Conservation (phyloP, 192 early-diverging fungal species). For the Podila horticola region DNA sequence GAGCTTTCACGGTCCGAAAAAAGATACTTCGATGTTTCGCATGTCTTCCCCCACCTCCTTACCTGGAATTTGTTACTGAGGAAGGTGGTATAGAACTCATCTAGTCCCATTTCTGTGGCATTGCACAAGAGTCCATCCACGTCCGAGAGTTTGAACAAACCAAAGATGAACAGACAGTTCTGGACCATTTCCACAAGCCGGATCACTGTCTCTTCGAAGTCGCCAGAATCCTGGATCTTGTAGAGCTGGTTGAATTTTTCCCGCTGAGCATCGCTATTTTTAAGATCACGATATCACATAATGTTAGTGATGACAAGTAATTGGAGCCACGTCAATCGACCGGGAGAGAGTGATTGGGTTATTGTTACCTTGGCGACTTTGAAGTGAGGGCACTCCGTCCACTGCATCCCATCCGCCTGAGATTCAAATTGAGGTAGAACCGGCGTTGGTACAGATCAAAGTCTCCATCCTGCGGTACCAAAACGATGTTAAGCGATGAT, state of each 20-base stretch:
- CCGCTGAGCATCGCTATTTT: constrained; percentile 55
- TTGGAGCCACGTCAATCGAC: neutral
- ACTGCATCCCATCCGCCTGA: constrained; percentile 59
- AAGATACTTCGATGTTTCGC: neutral
- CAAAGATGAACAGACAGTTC: constrained; percentile 54
- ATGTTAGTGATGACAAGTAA: no score
- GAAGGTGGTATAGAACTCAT: constrained; percentile 53
- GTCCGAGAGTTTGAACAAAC: constrained; percentile 46
- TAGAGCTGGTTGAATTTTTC: constrained; percentile 64
- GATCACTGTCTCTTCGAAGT: constrained; percentile 61
- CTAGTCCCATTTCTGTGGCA: constrained; percentile 55
- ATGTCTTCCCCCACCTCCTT: neutral
- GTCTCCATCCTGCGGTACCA: constrained; percentile 57
- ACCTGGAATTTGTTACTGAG: constrained; percentile 48
- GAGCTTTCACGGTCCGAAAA: neutral
- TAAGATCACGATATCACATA: no score
- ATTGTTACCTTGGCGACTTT: constrained; percentile 53
- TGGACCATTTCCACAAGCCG: constrained; percentile 57
- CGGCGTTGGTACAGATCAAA: constrained; percentile 56
- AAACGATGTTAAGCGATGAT: constrained; percentile 60
- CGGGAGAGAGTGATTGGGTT: neutral
- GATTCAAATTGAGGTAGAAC: constrained; percentile 62
- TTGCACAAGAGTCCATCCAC: constrained; percentile 63
- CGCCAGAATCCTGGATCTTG: constrained; percentile 54
- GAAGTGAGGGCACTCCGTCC: constrained; percentile 63